Base-by-base conservation (phyloP, 2,329 filamentous ascomycete genomes). In the Nemania sp. region DNA sequence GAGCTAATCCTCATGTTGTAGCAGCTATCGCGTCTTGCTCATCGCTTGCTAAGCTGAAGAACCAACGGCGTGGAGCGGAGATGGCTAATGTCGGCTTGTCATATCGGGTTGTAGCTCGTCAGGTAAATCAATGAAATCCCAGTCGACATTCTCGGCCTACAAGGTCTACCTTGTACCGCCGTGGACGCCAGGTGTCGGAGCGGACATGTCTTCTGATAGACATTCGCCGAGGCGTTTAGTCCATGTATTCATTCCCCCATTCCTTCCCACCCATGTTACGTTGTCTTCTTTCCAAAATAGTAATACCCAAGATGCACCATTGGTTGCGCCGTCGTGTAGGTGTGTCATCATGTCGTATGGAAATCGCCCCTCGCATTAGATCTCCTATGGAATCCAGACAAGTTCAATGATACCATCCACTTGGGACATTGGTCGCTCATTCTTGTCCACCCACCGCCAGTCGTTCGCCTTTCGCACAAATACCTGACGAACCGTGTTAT, bases 361-460 rank as follows among this genome's bases (percentile, higher is more conserved):
- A 57, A 56, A 59, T 59, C n/a, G 57, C 48, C 25, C 18, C 17
- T 42, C n/a, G 46, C 11, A 40, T 9, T 39, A 47, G 43, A 52
- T 58, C 13, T 46, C 57, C 67, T 69, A 74, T 13, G 81, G 78
- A 42, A 84, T 75, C 83, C 83, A 86, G 54, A 86, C 78, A 59
- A 86, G 74, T 74, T 86, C 83, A 46, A 86, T 76, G 34, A 86
- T 69, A 2, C 83, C 83, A 67, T 86, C 83, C 17, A 79, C 75
- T 53, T 79, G 76, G 65, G 78, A 82, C 82, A 86, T 84, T 0
- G 77, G 75, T 54, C 73, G 73, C 43, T 75, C 80, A 62, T 78
- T 75, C 40, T 69, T 67, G 62, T 81, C 75, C 11, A 78, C 79
- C 83, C 83, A 86, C 62, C 83, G 75, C 70, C 75, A 75, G 68